Evolutionary conservation across 345 rosid species (phyloP), one percentile per base, ranked within the genome.

Genomic region (Gynandropsis gynandra): DNA sequence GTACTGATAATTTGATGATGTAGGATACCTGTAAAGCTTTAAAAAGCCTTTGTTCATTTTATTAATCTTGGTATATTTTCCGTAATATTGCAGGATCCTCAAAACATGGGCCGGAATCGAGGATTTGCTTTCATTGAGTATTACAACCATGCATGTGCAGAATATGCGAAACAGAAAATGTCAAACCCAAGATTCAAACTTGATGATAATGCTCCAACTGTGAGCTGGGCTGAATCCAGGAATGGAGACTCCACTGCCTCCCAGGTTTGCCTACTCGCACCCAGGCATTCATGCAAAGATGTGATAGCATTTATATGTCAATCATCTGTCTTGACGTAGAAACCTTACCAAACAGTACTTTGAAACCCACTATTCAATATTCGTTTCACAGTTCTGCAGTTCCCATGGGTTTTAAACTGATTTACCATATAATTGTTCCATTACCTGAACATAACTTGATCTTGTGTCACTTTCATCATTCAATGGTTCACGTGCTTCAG

Each of bases 211-310:
- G 59, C 95, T 45, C 98, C 96, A 51, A 80, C 85, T n/a, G 87
- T 90, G 42, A 87, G 95, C 71, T 90, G 98, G 98, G 89, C 98
- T 52, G 96, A 90, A 59, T 82, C 95, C 18, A 84, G 78, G 75
- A 80, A 71, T 76, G 74, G 87, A 42, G 81, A 89, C 64, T 72
- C 80, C 59, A 69, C 87, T 31, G 54, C 83, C 54, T 63, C 82
- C 16, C 98, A 90, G 96, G 98, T 90, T 66, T 64, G 2, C 40
- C 52, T 38, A 45, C 40, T 54, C 41, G 12, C 20, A 19, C 34
- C 10, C 10, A 9, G 50, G 27, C 51, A 51, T 16, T 37, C 49
- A 58, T 58, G 6, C 40, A 13, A 52, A 35, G 27, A 42, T n/a
- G 42, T 42, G 10, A 32, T 41, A 8, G 35, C 4, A n/a, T 40